Evolutionary conservation across 306 rosid species (phyloP), one percentile per base, ranked within the genome.

Genomic region (Trichosanthes truncata): DNA sequence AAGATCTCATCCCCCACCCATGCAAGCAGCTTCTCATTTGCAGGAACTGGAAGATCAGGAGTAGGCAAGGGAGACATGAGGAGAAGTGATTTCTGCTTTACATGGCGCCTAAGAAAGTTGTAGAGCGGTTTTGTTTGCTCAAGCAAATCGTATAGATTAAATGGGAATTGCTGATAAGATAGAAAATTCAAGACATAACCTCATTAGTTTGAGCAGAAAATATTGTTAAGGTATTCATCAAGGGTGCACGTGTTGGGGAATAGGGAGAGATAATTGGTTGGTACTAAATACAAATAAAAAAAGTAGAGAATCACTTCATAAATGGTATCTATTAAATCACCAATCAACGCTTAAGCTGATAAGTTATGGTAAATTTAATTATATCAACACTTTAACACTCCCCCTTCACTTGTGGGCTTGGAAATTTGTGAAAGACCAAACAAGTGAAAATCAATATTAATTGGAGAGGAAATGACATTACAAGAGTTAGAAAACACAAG

Each of bases 1-100:
- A 87, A 74, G 79, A 89, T 91, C 87, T 88, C 92, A 82, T 93
- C 92, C 81, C 92, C 93, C 77, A 93, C 97, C 97, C 97, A 93
- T 73, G 91, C 93, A 62, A 93, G 92, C 77, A 91, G 86, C 85
- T 91, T 93, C 81, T 85, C 83, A 51, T 93, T 93, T 77, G 89
- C 96, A 62, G 92, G 97, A 80, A 89, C 91, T 13, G 97, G 96
- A 87, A 91, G 96, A 84, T 89, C 81, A 1, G 96, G 96, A 60
- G 83, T 55, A 76, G 96, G 91, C 78, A 91, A 88, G 72, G 83
- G 88, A 85, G 92, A 71, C 62, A 81, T 84, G 52, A 88, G 83
- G 49, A 86, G 87, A 74, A 87, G 68, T 46, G 91, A 82, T 53
- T 49, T 89, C 55, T 81, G 87, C 87, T 79, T 88, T 81, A 87